Evolutionary conservation across 345 rosid species (phyloP).

Genomic region (Aethionema arabicum): DNA sequence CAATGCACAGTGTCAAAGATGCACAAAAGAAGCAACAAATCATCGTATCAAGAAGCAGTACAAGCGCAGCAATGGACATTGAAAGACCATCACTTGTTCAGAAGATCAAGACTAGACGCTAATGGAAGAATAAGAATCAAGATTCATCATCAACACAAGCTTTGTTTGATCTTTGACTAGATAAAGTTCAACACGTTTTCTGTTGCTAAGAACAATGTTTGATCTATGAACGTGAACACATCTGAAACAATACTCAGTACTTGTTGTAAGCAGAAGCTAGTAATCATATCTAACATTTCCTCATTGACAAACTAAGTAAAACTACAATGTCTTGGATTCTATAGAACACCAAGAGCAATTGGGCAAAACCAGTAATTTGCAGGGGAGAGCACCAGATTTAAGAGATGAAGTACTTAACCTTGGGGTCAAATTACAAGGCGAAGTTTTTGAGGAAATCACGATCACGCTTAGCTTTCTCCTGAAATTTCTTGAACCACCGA

Average conservation of each 20-base stretch:
- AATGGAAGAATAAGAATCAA: no score
- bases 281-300: no score
- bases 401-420: slow-evolving; percentile 16
- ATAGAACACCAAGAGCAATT: not conserved
- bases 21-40: no score
- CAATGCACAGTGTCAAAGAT: no score
- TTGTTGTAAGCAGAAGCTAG: no score
- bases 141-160: no score
- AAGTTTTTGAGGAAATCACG: slow-evolving; percentile 80
- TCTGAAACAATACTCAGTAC: not conserved
- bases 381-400: not conserved
- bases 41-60: no score
- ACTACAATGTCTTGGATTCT: slow-evolving; percentile 1
- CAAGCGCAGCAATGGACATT: no score
- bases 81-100: no score
- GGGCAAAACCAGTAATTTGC: not conserved
- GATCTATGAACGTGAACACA: not conserved
- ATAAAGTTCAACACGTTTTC: not conserved
- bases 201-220: not conserved
- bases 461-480: slow-evolving; percentile 87
- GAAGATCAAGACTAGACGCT: no score
- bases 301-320: not conserved
- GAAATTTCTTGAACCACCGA: slow-evolving; percentile 97
- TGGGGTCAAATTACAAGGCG: slow-evolving; percentile 45
- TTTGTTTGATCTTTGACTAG: not conserved